Evolutionary conservation across 208 protist genomes (phyloP).

Genomic region (Leishmania martiniquensis): DNA sequence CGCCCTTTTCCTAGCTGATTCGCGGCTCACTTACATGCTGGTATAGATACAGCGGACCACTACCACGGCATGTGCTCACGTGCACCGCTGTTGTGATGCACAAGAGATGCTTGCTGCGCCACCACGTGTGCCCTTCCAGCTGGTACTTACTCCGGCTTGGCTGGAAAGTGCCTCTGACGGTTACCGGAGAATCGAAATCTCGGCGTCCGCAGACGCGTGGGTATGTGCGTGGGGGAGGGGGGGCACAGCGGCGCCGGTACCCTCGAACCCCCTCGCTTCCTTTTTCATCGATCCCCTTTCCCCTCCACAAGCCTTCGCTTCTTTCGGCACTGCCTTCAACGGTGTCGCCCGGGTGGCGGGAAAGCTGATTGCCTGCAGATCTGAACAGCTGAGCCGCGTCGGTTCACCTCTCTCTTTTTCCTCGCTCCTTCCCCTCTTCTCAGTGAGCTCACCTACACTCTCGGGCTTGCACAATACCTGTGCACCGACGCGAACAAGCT

Average conservation of each 20-base stretch:
- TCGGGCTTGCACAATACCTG: neutral
- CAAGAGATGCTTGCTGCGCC: neutral
- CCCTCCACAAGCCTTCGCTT: neutral
- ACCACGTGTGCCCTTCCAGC: neutral
- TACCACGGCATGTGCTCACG: neutral
- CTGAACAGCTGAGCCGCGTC: neutral
- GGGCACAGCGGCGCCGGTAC: neutral
- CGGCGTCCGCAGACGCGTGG: neutral
- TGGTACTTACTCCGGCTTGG: neutral
- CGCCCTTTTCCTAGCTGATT: neutral
- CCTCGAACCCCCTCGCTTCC: neutral
- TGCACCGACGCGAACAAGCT: neutral
- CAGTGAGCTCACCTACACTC: neutral
- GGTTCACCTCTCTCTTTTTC: neutral
- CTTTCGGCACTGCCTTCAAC: neutral
- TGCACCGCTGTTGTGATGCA: neutral
- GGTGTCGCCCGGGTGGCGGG: neutral
- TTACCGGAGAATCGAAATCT: neutral
- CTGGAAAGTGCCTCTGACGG: neutral
- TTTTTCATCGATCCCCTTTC: neutral
- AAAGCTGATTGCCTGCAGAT: neutral
- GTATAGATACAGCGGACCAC: neutral
- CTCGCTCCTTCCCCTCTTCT: neutral
- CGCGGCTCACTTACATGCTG: neutral
- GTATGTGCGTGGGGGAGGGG: neutral